Percentiles rank a stretch among this genome's conserved stretches.
These are phyloP conservation scores for Acer saccharum DNA, from an alignment of 345 rosid species.

Conservation along the genomic window DNA sequence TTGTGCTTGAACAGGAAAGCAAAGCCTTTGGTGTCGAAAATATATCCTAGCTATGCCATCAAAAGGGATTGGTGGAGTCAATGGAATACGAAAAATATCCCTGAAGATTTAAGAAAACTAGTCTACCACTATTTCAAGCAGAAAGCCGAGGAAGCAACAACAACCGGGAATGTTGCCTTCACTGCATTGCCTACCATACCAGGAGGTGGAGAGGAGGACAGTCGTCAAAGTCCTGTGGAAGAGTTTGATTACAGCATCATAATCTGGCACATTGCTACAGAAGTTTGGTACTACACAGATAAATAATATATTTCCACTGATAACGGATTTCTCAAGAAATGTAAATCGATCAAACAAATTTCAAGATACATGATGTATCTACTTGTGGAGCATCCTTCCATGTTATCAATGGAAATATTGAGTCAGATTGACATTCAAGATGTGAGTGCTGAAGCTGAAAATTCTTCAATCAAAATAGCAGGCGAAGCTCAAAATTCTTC, in stretches of 20 bases:
- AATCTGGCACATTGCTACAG: constrained; percentile 20
- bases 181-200: neutral
- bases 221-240: too few relatives aligned
- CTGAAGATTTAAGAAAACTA: neutral
- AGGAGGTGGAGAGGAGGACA: too few relatives aligned
- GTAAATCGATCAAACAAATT: neutral
- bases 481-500: too few relatives aligned
- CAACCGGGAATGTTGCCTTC: neutral
- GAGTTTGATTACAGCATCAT: constrained; percentile 11
- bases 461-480: too few relatives aligned
- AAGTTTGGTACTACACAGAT: neutral
- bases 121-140: neutral
- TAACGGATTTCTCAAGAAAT: neutral
- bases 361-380: constrained; percentile 22
- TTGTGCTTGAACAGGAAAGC: too few relatives aligned
- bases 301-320: too few relatives aligned
- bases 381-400: constrained; percentile 10
- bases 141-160: neutral
- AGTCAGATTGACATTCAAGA: neutral
- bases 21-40: too few relatives aligned
- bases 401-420: neutral
- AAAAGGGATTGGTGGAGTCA: too few relatives aligned
- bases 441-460: too few relatives aligned
- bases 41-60: too few relatives aligned
- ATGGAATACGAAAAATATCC: neutral